Conservation (phyloP, 2,329 filamentous ascomycete species). For the Colletotrichum somersetense region DNA sequence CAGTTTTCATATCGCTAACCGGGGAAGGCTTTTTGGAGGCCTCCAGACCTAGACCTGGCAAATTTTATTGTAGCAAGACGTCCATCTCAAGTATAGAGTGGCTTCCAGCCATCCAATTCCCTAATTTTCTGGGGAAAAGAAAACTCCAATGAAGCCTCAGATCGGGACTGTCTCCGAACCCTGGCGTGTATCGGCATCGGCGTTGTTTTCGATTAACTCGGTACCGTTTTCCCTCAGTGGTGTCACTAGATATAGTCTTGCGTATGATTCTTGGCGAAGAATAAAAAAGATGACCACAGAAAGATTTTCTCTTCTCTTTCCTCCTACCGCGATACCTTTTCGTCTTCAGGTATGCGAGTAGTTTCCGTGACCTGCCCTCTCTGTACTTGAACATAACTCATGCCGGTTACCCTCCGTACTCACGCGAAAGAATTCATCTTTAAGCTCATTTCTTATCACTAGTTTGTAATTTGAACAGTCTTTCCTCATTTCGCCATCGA, state of each 20-base stretch:
- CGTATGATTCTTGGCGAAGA: neutral
- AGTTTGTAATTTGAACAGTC: neutral
- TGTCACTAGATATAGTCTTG: too few species aligned
- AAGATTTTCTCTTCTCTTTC: neutral
- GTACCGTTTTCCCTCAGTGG: neutral
- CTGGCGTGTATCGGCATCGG: neutral
- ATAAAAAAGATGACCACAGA: neutral
- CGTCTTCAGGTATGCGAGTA: neutral
- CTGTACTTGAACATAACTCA: neutral
- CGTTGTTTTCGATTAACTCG: neutral
- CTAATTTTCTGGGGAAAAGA: neutral
- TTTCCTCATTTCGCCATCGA: neutral
- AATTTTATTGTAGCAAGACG: too few species aligned
- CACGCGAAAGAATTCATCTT: slow-evolving; percentile 14
- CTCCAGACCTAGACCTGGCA: neutral
- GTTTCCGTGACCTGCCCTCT: neutral
- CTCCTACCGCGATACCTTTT: neutral
- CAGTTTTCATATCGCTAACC: neutral
- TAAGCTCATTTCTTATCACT: neutral
- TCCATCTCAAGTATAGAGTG: neutral
- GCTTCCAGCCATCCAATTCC: neutral
- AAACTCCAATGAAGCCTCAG: neutral
- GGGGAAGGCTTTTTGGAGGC: neutral
- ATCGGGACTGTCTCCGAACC: neutral
- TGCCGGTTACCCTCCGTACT: neutral